These are phyloP conservation scores for Dactylis glomerata DNA, from an alignment of 176 grass and related monocot species.

Conservation along the genomic window DNA sequence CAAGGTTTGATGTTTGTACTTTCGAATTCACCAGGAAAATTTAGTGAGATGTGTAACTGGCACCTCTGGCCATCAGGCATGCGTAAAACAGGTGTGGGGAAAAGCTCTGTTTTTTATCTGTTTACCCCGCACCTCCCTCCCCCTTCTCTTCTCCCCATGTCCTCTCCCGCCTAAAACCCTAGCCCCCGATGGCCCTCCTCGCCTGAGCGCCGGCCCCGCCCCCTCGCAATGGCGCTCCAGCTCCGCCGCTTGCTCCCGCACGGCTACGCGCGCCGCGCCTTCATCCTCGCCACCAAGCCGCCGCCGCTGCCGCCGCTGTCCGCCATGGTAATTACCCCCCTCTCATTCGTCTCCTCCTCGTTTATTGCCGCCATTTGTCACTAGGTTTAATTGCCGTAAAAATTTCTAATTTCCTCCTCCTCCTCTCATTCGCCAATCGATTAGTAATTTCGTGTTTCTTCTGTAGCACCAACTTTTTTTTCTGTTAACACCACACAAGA, in stretches of 20 bases:
- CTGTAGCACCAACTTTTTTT: neutral
- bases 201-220: neutral
- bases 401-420: too few species aligned
- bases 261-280: slow-evolving; percentile 31
- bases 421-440: neutral
- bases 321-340: slow-evolving; percentile 38
- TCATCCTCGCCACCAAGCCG: slow-evolving; percentile 16
- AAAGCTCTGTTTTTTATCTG: neutral
- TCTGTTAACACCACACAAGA: neutral
- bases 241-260: slow-evolving; percentile 55
- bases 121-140: neutral
- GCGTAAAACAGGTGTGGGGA: neutral
- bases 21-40: neutral
- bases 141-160: neutral
- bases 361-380: neutral
- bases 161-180: slow-evolving; percentile 35
- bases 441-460: neutral
- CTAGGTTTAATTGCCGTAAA: neutral
- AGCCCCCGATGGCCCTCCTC: neutral
- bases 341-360: neutral
- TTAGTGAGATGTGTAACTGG: neutral
- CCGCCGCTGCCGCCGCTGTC: slow-evolving; percentile 1
- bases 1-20: neutral
- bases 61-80: neutral
- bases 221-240: slow-evolving; percentile 63